Evolutionary conservation across 106 monocot genomes (phyloP).

Genomic region (Allium fistulosum): DNA sequence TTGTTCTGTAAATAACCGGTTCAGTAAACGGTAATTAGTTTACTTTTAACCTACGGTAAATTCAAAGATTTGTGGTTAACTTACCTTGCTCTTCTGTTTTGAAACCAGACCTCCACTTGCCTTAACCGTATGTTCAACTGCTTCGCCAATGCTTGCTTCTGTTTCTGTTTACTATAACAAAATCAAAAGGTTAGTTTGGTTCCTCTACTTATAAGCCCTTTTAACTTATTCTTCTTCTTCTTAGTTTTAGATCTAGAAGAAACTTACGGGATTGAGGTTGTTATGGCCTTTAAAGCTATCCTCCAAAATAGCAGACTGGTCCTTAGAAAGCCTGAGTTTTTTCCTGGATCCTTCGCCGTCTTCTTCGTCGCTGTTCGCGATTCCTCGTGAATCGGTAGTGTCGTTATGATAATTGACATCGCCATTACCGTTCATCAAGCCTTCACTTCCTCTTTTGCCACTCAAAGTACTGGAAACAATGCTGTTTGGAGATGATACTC

Average conservation of each 20-base stretch:
- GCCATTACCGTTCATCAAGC: slow-evolving; percentile 1
- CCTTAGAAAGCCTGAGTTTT: slow-evolving; percentile 75
- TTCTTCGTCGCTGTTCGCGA: slow-evolving; percentile 51
- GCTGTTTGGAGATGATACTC: slow-evolving; percentile 12
- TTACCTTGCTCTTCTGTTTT: slow-evolving; percentile 12
- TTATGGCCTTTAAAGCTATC: slow-evolving; percentile 80
- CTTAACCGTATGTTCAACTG: slow-evolving; percentile 12
- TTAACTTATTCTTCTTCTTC: too few relatives aligned
- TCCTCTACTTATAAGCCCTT: too few relatives aligned
- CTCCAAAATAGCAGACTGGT: slow-evolving; percentile 64
- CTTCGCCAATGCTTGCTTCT: slow-evolving; percentile 13
- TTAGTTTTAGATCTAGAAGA: background rate
- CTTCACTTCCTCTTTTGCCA: background rate
- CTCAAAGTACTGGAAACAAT: slow-evolving; percentile 6
- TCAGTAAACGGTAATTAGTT: too few relatives aligned
- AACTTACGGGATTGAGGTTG: slow-evolving; percentile 73
- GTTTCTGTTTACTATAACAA: background rate
- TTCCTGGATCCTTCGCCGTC: slow-evolving; percentile 63
- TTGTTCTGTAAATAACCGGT: slow-evolving; percentile 43
- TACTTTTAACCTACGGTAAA: too few relatives aligned
- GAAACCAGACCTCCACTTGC: slow-evolving; percentile 13
- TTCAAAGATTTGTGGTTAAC: background rate
- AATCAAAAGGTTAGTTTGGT: background rate
- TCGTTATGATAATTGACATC: background rate
- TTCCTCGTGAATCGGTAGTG: slow-evolving; percentile 28